Evolutionary conservation across 306 rosid species (phyloP), one percentile per base, ranked within the genome.

Genomic region (Cicer yamashitae): DNA sequence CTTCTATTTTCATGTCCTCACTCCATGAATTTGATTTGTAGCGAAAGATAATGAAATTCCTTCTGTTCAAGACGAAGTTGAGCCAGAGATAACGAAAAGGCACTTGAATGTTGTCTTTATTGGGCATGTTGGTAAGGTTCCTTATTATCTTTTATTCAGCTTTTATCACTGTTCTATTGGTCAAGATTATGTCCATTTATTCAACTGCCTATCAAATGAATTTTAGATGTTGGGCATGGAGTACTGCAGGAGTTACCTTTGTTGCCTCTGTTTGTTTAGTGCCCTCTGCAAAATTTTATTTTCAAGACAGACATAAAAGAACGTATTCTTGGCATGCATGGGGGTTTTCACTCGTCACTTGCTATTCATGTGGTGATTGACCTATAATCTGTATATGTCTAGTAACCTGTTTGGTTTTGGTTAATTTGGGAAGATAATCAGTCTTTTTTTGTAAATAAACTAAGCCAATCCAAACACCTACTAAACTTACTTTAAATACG

Each of bases 81-180:
- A 74, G 74, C 41, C 5, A 14, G 92, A 80, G 62, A 8, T 34
- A 71, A 60, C 67, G 79, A 96, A 89, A 90, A 84, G 97, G 38
- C 99, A 92, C 78, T 79, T 96, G 84, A 96, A 96, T 76, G 98
- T 86, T 51, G 99, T 96, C 34, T 96, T 96, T 56, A 96, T 96
- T 77, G 99, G 99, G 20, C 99, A 96, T 62, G 99, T 96, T 11
- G 99, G 99, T 96, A 77, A 71, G 15, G 38, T 73, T 70, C 17
- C 70, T 41, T 44, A 40, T 44, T 53, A 30, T 39, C 39, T 44
- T 50, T 22, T 78, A 8, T 37, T 60, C 54, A 58, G 61, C 71
- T 52, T 67, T 68, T 17, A 46, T 43, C 54, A 57, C 39, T 60
- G 44, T 37, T 25, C 48, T 4, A 10, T 38, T 51, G 45, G 41